phyloP scores from a whole-genome alignment of 257 asterid species.

The Solanum raphanifolium region DNA sequence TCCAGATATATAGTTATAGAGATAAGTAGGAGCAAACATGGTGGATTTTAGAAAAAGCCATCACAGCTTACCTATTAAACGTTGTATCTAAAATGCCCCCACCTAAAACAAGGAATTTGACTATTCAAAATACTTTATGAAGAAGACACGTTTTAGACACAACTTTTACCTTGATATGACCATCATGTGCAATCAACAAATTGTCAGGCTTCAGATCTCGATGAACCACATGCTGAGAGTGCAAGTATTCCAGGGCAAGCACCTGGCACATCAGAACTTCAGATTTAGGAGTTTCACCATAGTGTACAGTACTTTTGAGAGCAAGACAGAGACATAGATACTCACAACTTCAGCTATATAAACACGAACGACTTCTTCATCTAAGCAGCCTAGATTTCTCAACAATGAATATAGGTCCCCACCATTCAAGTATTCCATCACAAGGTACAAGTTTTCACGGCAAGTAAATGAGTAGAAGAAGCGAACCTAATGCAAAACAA shows the following conservation, averaged over 20 bases:
- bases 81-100: not conserved
- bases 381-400: slow-evolving; percentile 96
- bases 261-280: slow-evolving; percentile 41
- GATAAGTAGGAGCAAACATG: not conserved
- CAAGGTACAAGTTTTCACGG: slow-evolving; percentile 95
- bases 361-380: slow-evolving; percentile 94
- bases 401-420: slow-evolving; percentile 96
- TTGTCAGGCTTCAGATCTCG: slow-evolving; percentile 99
- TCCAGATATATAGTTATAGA: not conserved
- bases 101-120: not conserved
- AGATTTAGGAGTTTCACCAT: slow-evolving; percentile 6
- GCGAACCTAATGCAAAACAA: slow-evolving; percentile 57
- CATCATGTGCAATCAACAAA: slow-evolving; percentile 97
- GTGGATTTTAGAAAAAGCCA: not conserved
- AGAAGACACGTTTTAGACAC: not conserved
- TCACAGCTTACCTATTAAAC: not conserved
- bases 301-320: not conserved
- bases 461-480: slow-evolving; percentile 98
- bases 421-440: slow-evolving; percentile 98
- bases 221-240: slow-evolving; percentile 89
- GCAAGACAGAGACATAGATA: slow-evolving; percentile 5
- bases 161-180: slow-evolving; percentile 80
- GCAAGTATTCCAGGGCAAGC: slow-evolving; percentile 97
- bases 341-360: slow-evolving; percentile 99
- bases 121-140: not conserved